These are phyloP conservation scores for Jatropha curcas DNA, from an alignment of 345 rosid genomes.

Conservation along the genomic window DNA sequence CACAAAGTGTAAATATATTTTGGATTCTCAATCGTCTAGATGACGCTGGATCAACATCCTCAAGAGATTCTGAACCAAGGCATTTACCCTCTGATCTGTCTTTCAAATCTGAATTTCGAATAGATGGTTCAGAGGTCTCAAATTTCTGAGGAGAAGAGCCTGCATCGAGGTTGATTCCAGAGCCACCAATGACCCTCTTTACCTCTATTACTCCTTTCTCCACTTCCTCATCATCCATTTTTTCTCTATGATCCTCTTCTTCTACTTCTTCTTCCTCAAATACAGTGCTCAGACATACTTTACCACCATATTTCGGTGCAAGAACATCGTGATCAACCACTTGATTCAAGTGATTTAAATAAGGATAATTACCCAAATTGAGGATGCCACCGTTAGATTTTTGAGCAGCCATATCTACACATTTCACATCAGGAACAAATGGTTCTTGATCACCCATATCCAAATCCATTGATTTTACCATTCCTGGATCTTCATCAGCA, in stretches of 20 bases:
- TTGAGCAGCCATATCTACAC: slow-evolving; percentile 20
- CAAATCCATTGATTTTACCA: slow-evolving; percentile 98
- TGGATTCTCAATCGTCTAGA: slow-evolving; percentile 70
- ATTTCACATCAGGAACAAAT: slow-evolving; percentile 43
- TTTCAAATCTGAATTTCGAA: neutral
- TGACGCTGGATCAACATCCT: slow-evolving; percentile 46
- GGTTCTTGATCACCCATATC: slow-evolving; percentile 86
- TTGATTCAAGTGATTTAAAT: slow-evolving; percentile 28
- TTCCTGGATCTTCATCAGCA: slow-evolving; percentile 79
- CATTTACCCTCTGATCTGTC: neutral
- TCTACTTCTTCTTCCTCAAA: slow-evolving; percentile 82
- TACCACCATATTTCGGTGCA: slow-evolving; percentile 49
- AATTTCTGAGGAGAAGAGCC: slow-evolving; percentile 29
- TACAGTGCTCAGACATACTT: slow-evolving; percentile 76
- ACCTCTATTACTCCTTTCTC: slow-evolving; percentile 85
- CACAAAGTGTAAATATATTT: slow-evolving; percentile 90
- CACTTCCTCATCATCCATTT: slow-evolving; percentile 58
- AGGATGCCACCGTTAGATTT: slow-evolving; percentile 27
- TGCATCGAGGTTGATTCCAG: slow-evolving; percentile 13
- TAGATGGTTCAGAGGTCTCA: slow-evolving; percentile 13
- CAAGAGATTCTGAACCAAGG: slow-evolving; percentile 4
- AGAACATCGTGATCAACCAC: slow-evolving; percentile 38
- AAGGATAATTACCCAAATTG: slow-evolving; percentile 31
- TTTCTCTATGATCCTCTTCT: slow-evolving; percentile 35
- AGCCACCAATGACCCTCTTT: slow-evolving; percentile 38